These are phyloP conservation scores for Monosporozyma siamensis DNA, from an alignment of 805 yeast genomes.

Conservation along the genomic window DNA sequence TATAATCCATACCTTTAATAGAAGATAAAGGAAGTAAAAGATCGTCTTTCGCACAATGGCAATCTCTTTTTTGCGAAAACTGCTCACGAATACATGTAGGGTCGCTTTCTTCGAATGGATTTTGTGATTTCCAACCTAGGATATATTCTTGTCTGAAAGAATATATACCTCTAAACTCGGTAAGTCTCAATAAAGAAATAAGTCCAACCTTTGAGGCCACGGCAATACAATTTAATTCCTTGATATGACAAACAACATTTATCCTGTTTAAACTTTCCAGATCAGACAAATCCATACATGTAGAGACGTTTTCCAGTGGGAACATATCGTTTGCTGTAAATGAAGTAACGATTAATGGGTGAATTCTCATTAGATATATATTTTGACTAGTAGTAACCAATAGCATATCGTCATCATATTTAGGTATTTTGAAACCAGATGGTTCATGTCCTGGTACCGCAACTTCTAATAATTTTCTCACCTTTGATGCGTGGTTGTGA, in stretches of 20 bases:
- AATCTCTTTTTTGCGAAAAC: background rate
- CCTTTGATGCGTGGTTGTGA: slow-evolving; percentile 15
- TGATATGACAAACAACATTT: slow-evolving; percentile 17
- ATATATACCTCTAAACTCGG: slow-evolving; percentile 22
- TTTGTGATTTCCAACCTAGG: slow-evolving; percentile 21
- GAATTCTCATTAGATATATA: slow-evolving; percentile 12
- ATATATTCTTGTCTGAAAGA: slow-evolving; percentile 26
- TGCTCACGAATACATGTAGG: slow-evolving; percentile 11
- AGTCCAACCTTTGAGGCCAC: slow-evolving; percentile 22
- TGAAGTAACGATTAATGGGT: slow-evolving; percentile 20
- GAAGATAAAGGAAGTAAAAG: slow-evolving; percentile 13
- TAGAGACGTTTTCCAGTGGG: slow-evolving; percentile 8
- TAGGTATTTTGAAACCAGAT: slow-evolving; percentile 5
- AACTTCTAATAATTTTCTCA: slow-evolving; percentile 8
- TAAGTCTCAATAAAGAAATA: slow-evolving; percentile 19
- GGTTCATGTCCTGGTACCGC: slow-evolving; percentile 11
- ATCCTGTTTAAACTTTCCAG: slow-evolving; percentile 13
- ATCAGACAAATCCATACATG: background rate
- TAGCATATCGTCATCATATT: slow-evolving; percentile 13
- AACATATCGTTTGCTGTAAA: slow-evolving; percentile 17
- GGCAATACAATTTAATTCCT: slow-evolving; percentile 20
- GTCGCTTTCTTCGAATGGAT: slow-evolving; percentile 7
- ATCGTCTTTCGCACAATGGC: slow-evolving; percentile 14
- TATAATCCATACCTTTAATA: slow-evolving; percentile 18
- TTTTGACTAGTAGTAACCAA: slow-evolving; percentile 12